Percentiles rank a stretch among this genome's conserved stretches.
These are phyloP conservation scores for Backusella mclennaniae DNA, from an alignment of 192 early-diverging fungal species.

Conservation along the genomic window DNA sequence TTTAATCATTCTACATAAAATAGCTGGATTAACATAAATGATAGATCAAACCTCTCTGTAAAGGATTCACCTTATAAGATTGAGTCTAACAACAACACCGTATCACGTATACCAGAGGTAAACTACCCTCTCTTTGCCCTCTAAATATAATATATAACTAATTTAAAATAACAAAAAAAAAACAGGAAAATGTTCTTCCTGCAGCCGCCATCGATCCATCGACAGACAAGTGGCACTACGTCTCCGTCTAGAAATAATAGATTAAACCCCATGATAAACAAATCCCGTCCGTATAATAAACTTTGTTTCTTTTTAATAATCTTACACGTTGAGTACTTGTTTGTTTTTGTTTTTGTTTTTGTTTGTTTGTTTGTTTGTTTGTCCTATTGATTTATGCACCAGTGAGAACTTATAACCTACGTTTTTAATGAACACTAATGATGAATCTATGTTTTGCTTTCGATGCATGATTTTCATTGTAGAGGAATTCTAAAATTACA, in stretches of 20 bases:
- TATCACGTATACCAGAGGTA: constrained; percentile 2
- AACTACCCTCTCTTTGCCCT: background rate
- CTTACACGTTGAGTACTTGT: too few species aligned
- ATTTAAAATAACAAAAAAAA: background rate
- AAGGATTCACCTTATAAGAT: constrained; percentile 70
- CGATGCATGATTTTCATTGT: too few species aligned
- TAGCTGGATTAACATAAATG: background rate
- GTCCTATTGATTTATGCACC: background rate
- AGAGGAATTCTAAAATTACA: too few species aligned
- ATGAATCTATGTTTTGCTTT: too few species aligned
- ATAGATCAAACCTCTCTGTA: constrained; percentile 61
- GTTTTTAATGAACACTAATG: too few species aligned
- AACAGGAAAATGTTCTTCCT: constrained; percentile 35
- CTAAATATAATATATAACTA: background rate
- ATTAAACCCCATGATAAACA: background rate
- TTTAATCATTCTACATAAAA: constrained; percentile 11
- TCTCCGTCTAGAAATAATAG: constrained; percentile 37
- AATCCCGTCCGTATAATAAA: background rate
- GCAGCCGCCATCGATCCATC: constrained; percentile 68
- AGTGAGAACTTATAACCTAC: too few species aligned
- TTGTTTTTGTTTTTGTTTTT: too few species aligned
- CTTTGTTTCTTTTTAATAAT: background rate
- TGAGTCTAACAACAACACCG: constrained; percentile 30
- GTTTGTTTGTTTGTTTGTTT: too few species aligned
- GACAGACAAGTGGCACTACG: constrained; percentile 96